Conservation (phyloP, 805 yeast species). For the Saccharomycopsis oosterbeekiorum region DNA sequence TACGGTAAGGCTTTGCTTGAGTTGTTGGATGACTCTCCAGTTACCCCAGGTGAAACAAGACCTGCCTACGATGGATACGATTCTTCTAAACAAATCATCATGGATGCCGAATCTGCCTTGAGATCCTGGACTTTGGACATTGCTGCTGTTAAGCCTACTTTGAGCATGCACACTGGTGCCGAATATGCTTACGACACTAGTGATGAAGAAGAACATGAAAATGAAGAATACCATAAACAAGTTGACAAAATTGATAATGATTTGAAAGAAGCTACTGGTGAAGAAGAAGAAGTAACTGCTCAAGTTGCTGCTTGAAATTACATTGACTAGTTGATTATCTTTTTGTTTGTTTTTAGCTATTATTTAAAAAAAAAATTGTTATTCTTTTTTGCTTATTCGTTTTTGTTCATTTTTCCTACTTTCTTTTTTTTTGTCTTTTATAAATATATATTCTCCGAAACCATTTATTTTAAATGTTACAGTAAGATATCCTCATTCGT, state of each 20-base stretch:
- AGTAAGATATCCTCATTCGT: no score
- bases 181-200: constrained; percentile 41
- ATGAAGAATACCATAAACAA: constrained; percentile 39
- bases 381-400: not conserved
- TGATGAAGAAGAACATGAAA: constrained; percentile 37
- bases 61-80: constrained; percentile 84
- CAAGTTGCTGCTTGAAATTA: not conserved
- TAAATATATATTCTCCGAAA: no score
- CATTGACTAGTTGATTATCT: not conserved
- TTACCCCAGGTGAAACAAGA: constrained; percentile 88
- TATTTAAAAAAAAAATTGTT: no score
- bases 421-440: no score
- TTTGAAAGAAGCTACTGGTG: constrained; percentile 16
- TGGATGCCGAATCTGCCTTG: constrained; percentile 76
- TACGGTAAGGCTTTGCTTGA: constrained; percentile 82
- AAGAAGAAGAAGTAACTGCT: constrained; percentile 15
- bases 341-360: not conserved
- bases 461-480: no score
- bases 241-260: constrained; percentile 44
- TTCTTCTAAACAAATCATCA: constrained; percentile 78
- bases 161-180: constrained; percentile 48
- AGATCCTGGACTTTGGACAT: constrained; percentile 78
- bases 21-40: constrained; percentile 75
- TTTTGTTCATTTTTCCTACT: no score
- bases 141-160: constrained; percentile 75